These are phyloP conservation scores for Auriculariales sp. DNA, from an alignment of 768 basidiomycete species.

Conservation along the genomic window DNA sequence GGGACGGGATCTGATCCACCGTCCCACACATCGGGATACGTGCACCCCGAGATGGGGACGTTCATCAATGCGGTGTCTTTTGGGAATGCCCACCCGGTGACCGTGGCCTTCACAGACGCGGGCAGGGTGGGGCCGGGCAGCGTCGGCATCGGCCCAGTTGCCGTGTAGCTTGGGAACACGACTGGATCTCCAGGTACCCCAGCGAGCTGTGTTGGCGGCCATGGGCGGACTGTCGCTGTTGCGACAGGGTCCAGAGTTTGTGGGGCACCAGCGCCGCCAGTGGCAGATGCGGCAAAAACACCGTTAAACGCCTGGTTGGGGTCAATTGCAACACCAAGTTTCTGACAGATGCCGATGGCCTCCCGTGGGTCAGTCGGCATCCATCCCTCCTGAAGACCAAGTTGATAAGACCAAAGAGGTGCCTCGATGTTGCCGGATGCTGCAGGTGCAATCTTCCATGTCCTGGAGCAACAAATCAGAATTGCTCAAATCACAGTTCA, in stretches of 20 bases:
- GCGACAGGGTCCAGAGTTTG: constrained; percentile 26
- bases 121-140: constrained; percentile 57
- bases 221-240: constrained; percentile 28
- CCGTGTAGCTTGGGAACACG: constrained; percentile 45
- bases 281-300: constrained; percentile 47
- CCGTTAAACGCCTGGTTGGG: constrained; percentile 28
- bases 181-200: background rate
- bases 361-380: constrained; percentile 59
- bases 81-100: constrained; percentile 67
- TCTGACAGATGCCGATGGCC: constrained; percentile 48
- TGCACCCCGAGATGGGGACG: constrained; percentile 56
- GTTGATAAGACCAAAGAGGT: constrained; percentile 59
- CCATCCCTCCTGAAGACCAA: constrained; percentile 62
- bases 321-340: constrained; percentile 11
- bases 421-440: constrained; percentile 20
- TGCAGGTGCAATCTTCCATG: constrained; percentile 24
- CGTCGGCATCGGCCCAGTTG: constrained; percentile 51
- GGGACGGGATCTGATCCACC: constrained; percentile 37
- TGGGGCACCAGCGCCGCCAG: constrained; percentile 44
- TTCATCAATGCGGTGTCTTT: constrained; percentile 48
- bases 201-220: constrained; percentile 39
- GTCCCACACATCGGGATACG: constrained; percentile 75
- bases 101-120: constrained; percentile 10
- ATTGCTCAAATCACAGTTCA: constrained; percentile 25
- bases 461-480: constrained; percentile 26